phyloP scores from a whole-genome alignment of 2,329 filamentous ascomycete species.

The Colletotrichum tropicale region DNA sequence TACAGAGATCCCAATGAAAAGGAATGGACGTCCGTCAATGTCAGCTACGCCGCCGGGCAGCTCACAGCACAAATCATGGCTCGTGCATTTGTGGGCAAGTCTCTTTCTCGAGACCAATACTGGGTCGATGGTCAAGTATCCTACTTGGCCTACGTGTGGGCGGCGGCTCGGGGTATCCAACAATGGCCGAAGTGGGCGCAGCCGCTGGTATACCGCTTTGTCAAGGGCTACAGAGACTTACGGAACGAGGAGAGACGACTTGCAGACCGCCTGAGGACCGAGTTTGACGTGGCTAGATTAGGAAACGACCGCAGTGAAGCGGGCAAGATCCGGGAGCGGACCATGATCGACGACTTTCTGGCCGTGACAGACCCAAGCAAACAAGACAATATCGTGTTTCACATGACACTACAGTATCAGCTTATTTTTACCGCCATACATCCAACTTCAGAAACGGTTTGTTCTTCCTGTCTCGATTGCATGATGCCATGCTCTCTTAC shows the following conservation, averaged over 20 bases:
- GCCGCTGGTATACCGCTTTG: not conserved
- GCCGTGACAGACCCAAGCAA: not conserved
- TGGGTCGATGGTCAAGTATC: conserved; percentile 4
- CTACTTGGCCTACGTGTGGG: not conserved
- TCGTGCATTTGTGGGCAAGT: not conserved
- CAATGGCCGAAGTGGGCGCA: not conserved
- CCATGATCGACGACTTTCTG: not conserved
- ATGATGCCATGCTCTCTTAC: not conserved
- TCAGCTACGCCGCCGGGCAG: not conserved
- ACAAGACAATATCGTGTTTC: not conserved
- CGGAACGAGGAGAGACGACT: not conserved
- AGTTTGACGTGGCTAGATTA: not conserved
- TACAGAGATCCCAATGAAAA: not conserved
- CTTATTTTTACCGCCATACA: not conserved
- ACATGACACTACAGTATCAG: conserved; percentile 1
- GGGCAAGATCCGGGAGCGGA: not conserved
- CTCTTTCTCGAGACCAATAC: not conserved
- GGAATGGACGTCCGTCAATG: not conserved
- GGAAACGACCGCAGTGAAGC: not conserved
- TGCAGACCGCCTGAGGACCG: not conserved
- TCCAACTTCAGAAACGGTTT: not conserved
- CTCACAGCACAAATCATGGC: not conserved
- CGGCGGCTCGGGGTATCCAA: not conserved
- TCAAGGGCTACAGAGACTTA: not conserved
- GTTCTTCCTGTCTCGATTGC: not conserved